Conservation (phyloP, 2,329 filamentous ascomycete genomes). For the Ceratocystis alfenasii region DNA sequence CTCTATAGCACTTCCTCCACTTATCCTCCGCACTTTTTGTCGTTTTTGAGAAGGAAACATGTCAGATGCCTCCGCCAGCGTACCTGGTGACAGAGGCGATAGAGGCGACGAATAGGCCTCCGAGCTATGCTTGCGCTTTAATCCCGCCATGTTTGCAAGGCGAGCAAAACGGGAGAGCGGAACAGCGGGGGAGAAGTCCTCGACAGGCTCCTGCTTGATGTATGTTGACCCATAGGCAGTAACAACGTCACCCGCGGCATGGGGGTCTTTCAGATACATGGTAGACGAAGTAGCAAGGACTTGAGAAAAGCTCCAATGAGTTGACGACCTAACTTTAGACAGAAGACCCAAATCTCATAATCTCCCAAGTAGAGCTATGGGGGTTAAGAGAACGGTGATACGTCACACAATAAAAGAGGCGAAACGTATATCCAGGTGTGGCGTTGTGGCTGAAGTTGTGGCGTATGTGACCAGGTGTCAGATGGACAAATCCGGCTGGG, state of each 20-base stretch:
- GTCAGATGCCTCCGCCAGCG: constrained; percentile 1
- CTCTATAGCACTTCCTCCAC: neutral
- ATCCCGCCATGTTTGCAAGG: neutral
- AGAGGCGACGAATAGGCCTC: constrained; percentile 17
- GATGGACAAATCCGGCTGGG: constrained; percentile 15
- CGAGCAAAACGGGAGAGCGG: constrained; percentile 6
- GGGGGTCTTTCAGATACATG: constrained; percentile 8
- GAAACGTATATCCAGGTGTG: neutral
- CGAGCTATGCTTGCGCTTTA: constrained; percentile 21
- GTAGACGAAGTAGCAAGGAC: neutral
- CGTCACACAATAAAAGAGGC: constrained; percentile 4
- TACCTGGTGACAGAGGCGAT: constrained; percentile 19
- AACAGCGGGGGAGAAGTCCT: constrained; percentile 10
- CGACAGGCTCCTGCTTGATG: constrained; percentile 20
- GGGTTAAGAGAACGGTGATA: neutral
- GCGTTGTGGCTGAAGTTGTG: constrained; percentile 7
- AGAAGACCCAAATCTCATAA: constrained; percentile 8
- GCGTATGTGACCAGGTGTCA: constrained; percentile 5
- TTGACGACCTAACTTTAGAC: neutral
- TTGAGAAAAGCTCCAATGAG: constrained; percentile 1
- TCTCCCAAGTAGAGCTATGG: constrained; percentile 1
- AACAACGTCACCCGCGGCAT: constrained; percentile 5
- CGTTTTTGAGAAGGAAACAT: constrained; percentile 18
- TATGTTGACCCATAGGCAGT: constrained; percentile 12
- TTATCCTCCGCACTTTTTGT: constrained; percentile 15